phyloP scores from a whole-genome alignment of 495 filamentous ascomycete species.

The Aspergillus cristatus region DNA sequence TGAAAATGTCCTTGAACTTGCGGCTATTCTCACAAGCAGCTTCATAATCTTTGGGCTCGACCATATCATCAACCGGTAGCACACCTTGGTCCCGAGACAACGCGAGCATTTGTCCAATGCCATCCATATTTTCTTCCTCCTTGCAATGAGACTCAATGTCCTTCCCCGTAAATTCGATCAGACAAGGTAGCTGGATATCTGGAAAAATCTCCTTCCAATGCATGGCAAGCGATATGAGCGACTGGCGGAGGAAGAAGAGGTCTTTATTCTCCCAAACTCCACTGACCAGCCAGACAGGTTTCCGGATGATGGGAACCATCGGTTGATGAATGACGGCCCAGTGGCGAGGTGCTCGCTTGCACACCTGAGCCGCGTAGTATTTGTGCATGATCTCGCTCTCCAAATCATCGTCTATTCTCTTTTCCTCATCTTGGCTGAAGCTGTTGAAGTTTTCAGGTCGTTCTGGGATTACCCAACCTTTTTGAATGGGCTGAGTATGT shows the following conservation, averaged over 20 bases:
- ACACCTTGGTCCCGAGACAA: conserved; percentile 18
- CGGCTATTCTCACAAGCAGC: conserved; percentile 7
- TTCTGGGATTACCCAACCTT: conserved; percentile 18
- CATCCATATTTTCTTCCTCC: conserved; percentile 21
- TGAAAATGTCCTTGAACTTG: conserved; percentile 17
- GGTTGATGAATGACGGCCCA: conserved; percentile 20
- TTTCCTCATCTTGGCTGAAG: conserved; percentile 16
- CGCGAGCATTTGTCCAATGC: conserved; percentile 14
- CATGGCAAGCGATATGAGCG: conserved; percentile 15
- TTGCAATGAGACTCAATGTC: conserved; percentile 18
- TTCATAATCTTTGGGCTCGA: conserved; percentile 15
- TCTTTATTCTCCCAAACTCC: conserved; percentile 22
- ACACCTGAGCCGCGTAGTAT: conserved; percentile 21
- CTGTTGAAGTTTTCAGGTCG: conserved; percentile 18
- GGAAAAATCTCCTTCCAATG: conserved; percentile 22
- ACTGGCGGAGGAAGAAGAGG: conserved; percentile 27
- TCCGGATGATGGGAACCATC: conserved; percentile 11
- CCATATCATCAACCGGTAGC: conserved; percentile 22
- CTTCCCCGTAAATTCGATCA: conserved; percentile 20
- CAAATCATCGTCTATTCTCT: conserved; percentile 15
- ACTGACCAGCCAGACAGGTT: conserved; percentile 23
- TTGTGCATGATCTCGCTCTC: conserved; percentile 23
- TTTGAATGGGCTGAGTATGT: conserved; percentile 16
- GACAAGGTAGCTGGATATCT: conserved; percentile 17
- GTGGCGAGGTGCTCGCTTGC: conserved; percentile 19